Base-by-base conservation (phyloP, 305 asterid species). In the Fraxinus xanthoxyloides region DNA sequence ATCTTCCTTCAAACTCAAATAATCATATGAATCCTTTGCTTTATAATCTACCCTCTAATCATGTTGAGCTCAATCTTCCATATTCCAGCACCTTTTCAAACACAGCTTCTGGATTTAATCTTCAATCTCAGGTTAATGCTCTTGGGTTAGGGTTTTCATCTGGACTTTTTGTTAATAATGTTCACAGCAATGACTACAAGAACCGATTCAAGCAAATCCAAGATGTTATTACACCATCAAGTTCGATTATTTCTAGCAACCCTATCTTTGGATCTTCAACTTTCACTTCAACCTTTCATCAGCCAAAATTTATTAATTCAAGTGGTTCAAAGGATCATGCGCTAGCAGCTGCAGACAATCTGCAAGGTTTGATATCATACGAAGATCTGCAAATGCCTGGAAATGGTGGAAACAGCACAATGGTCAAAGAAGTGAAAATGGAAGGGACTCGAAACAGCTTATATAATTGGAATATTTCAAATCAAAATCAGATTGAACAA, bases 111-210 rank as follows among this genome's bases (percentile, higher is more conserved):
- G 82, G 74, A 28, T 82, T 76, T 74, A 84, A 87, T 34, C 83
- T 30, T 28, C 80, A 77, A 21, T 82, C 75, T 67, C 82, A 70
- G 36, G 80, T 77, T 54, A 78, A 81, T 84, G 85, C 81, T 79
- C 82, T 85, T 82, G 90, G 86, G 77, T 76, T 87, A 82, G 90
- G 90, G 87, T 84, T 87, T 82, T 28, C 38, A 28, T 28, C 74
- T 28, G 74, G 74, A 4, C 38, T 28, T 67, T 28, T 28, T 26
- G 7, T 67, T 28, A 67, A 28, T 26, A 67, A 67, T 59, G 77
- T 81, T 26, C 78, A 34, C 7, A 78, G 72, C 54, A 81, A 73
- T 19, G 56, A 76, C 43, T 30, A 48, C 48, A 28, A 56, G 26
- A 61, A 56, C 63, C 85, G 82, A 75, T 75, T 80, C 79, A 75